A percentile compares a stretch with the other conserved stretches of the same genome.
phyloP scores from a whole-genome alignment of 148 eudicot species.

The Limonium bicolor region DNA sequence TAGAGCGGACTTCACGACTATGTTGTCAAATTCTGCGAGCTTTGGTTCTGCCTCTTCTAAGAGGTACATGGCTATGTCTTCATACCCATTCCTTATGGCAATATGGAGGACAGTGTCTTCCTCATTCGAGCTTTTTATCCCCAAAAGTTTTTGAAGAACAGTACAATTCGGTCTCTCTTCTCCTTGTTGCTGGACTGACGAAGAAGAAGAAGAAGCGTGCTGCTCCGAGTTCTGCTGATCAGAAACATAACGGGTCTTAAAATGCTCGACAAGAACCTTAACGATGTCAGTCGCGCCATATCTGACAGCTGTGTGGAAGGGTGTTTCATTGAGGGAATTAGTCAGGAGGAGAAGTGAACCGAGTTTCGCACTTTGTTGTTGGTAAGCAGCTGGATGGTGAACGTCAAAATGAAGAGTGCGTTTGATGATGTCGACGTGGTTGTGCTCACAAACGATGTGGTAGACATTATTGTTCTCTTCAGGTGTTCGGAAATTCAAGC shows the following conservation, averaged over 20 bases:
- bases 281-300: background rate
- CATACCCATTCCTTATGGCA: constrained; percentile 1
- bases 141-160: too few species aligned
- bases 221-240: too few species aligned
- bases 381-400: too few species aligned
- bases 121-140: background rate
- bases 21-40: background rate
- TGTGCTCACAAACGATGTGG: background rate
- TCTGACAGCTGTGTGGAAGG: background rate
- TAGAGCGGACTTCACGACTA: background rate
- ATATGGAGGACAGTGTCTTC: background rate
- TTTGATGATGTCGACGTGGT: background rate
- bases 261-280: background rate
- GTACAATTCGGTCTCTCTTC: too few species aligned
- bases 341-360: constrained; percentile 1
- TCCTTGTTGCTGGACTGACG: too few species aligned
- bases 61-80: background rate
- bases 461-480: background rate
- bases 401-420: background rate
- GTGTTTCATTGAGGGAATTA: constrained; percentile 1
- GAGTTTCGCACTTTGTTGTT: too few species aligned
- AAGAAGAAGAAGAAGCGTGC: too few species aligned
- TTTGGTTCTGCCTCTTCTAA: background rate
- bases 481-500: background rate
- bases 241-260: too few species aligned